These are phyloP conservation scores for Roridomyces roridus DNA, from an alignment of 768 basidiomycete species.

Conservation along the genomic window DNA sequence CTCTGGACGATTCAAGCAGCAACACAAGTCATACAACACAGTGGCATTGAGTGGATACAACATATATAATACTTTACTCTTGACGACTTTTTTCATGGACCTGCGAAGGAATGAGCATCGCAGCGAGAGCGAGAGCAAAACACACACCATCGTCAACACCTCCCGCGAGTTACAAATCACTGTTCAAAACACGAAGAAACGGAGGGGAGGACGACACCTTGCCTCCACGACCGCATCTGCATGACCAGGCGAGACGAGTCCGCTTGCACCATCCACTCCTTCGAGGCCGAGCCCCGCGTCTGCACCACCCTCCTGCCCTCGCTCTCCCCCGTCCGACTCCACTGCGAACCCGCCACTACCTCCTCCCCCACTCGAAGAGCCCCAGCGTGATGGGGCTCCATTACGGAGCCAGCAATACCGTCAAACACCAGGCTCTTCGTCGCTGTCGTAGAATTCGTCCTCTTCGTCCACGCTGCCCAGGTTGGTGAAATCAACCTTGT, in stretches of 20 bases:
- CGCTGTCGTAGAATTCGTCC: conserved; percentile 85
- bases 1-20: too few relatives aligned
- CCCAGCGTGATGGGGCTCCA: conserved; percentile 72
- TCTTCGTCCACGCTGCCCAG: conserved; percentile 78
- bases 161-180: conserved; percentile 5
- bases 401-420: conserved; percentile 78
- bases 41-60: not conserved
- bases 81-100: not conserved
- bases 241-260: conserved; percentile 3
- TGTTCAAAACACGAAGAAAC: conserved; percentile 12
- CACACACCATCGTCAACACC: conserved; percentile 3
- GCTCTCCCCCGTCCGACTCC: not conserved
- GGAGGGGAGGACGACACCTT: not conserved
- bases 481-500: conserved; percentile 96
- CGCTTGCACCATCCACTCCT: not conserved
- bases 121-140: not conserved
- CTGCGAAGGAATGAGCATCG: not conserved
- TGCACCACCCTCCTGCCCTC: not conserved
- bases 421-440: conserved; percentile 76
- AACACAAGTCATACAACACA: not conserved
- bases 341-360: conserved; percentile 28
- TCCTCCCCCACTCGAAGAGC: conserved; percentile 74
- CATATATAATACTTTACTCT: conserved; percentile 1
- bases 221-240: conserved; percentile 6
- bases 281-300: not conserved